Base-by-base conservation (phyloP, 208 protist genomes). In the Trypanosoma grayi region DNA sequence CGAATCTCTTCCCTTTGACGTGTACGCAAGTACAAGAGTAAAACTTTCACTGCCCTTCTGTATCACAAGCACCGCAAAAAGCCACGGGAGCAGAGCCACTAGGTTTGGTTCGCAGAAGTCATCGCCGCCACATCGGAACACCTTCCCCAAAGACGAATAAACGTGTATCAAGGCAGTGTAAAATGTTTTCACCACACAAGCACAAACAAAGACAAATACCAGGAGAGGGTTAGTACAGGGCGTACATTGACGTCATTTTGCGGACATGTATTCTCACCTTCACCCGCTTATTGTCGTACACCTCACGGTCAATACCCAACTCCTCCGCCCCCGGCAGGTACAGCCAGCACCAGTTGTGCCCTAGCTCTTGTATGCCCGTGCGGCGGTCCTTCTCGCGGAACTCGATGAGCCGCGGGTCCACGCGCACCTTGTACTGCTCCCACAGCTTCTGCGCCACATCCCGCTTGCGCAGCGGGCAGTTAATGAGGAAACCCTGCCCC, bases 311-410 rank as follows among this genome's bases (percentile, higher is more conserved):
- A 60, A 96, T 96, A 16, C 74, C 83, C 7, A 96, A 73, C 65
- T 93, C 90, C 73, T 96, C 87, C 16, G 90, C 90, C 22, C 90
- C 90, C 9, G 90, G 90, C n/a, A 96, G 66, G 68, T 96, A 94
- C 20, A 96, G 60, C 87, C 90, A 96, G 70, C 90, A 96, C 87
- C 90, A 96, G 77, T 92, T 96, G 77, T 96, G 90, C 6, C 90
- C 90, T 47, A 96, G 59, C 1, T 96, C 85, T 51, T 96, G 85
- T 62, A 96, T 96, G 3, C 90, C 90, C 0, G 87, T 93, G n/a
- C 77, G 82, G 16, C 85, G 71, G 45, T 96, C 90, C 61, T 92
- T 90, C 60, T 94, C 85, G 18, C 90, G 81, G 48, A 96, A 83
- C 54, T 96, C 90, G 48, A 96, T 86, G 14, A 96, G 76, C 2